Evolutionary conservation across 345 rosid genomes (phyloP), one percentile per base, ranked within the genome.

Genomic region (Salix caprea): DNA sequence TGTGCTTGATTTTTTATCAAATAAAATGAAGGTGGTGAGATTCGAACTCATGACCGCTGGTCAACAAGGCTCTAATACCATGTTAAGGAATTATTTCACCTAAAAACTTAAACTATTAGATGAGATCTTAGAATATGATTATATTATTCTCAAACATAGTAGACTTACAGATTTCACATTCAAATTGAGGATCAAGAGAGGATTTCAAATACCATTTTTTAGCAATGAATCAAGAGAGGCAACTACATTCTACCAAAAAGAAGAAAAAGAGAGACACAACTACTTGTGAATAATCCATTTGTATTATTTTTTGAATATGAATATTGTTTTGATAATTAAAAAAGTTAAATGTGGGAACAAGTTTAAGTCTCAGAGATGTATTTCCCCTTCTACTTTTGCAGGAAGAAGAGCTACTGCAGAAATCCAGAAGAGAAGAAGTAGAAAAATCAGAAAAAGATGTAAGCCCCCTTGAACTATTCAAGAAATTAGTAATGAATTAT

Each of bases 351-450:
- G 61, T 56, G 61, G 26, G 61, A 56, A 56, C 10, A 56, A 7
- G 61, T n/a, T 9, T 8, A 56, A n/a, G n/a, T 56, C 24, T 56
- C 24, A 7, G 26, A 21, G n/a, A 28, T 48, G 11, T 26, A 7
- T 14, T 30, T 40, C 8, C 28, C 46, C 65, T 34, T 48, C 21
- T 60, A 37, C 56, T 75, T 58, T 62, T 70, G 67, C 88, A 87
- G 88, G 88, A 85, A 80, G 84, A 80, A 26, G 88, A 84, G 14
- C 82, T 5, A 36, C 37, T 77, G 37, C 82, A 83, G 40, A 84
- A 85, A 46, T 54, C 77, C 60, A 80, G 69, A 78, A 76, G 84
- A 76, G 87, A 88, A 77, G 87, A 79, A 72, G 56, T 32, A 18
- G 78, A 81, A 14, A 68, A 70, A 67, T 54, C 88, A 52, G 81